Base-by-base conservation (phyloP, 2,329 filamentous ascomycete species). In the Neophaeococcomyces mojaviensis region DNA sequence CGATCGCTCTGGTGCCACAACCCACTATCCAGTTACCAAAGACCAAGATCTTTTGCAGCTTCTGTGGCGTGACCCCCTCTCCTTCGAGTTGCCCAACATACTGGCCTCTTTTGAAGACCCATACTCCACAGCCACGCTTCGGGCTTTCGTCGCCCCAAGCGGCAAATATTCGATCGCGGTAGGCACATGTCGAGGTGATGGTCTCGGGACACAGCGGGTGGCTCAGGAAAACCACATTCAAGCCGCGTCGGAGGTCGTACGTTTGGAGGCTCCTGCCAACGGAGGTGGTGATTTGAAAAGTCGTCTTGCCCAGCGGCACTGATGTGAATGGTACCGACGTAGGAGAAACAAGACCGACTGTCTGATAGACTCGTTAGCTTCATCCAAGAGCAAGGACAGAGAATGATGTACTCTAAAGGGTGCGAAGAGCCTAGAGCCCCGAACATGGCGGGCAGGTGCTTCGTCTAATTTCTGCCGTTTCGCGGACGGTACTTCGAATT, bases 271-370 rank as follows among this genome's bases (percentile, higher is more conserved):
- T 87, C 59, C 82, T 79, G 52, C 90, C 92, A 51, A 94, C 86
- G 0, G 88, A 97, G 24, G 92, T 98, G 28, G 92, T 97, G 65
- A 98, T 88, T 64, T 98, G 92, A 62, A 95, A 98, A 3, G 88
- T 94, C 1, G 87, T 90, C 68, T 94, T 95, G 48, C 92, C 92
- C 13, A 95, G 74, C 1, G 90, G 86, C 26, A 94, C 77, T 4
- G 85, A 84, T 2, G 90, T 89, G 61, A 98, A 97, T 0, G 92
- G 90, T 0, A 96, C 88, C 39, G 74, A 69, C 2, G 90, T 96
- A 1, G 92, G 88, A 4, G 92, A 96, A 2, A 98, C 88, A 26
- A 98, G 75, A 13, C 92, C 92, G 54, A 98, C 78, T 38, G 90
- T 96, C 87, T 95, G 62, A 30, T 34, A 43, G n/a, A 33, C 30